Conservation (phyloP, 2,329 filamentous ascomycete genomes). For the Geoglossum cookeanum region DNA sequence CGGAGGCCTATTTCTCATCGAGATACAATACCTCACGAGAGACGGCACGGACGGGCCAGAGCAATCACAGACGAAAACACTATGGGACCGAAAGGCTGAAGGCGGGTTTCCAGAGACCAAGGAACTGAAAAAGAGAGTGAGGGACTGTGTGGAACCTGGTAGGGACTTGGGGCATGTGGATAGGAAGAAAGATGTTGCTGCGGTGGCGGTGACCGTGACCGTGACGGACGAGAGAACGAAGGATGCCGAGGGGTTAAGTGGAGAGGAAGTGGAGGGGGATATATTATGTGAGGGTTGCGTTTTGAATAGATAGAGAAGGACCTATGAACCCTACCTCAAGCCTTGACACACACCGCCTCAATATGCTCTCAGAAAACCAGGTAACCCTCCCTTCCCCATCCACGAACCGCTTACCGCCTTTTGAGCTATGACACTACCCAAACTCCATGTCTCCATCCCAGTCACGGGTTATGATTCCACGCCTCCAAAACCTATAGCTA, state of each 20-base stretch:
- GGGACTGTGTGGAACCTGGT: slow-evolving; percentile 63
- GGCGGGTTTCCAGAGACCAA: slow-evolving; percentile 92
- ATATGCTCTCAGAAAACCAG: no score
- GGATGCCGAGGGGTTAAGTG: not conserved
- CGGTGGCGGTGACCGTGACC: not conserved
- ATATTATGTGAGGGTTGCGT: not conserved
- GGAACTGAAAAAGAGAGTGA: slow-evolving; percentile 65
- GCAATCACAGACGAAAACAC: slow-evolving; percentile 28
- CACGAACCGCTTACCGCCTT: no score
- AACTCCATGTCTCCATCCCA: no score
- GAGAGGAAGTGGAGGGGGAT: not conserved
- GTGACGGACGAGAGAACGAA: not conserved
- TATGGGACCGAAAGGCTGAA: slow-evolving; percentile 80
- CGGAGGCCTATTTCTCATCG: slow-evolving; percentile 65
- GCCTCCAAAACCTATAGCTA: no score
- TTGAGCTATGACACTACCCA: no score
- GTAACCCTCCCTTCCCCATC: no score
- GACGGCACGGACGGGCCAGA: slow-evolving; percentile 8
- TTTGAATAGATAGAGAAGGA: not conserved
- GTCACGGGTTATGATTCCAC: no score
- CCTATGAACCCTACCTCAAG: no score
- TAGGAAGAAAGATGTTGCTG: not conserved
- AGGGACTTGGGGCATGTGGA: slow-evolving; percentile 71
- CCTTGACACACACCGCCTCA: no score
- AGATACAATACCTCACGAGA: slow-evolving; percentile 28